Conservation (phyloP, 371 early-diverging fungal genomes). For the Cokeromyces recurvatus region DNA sequence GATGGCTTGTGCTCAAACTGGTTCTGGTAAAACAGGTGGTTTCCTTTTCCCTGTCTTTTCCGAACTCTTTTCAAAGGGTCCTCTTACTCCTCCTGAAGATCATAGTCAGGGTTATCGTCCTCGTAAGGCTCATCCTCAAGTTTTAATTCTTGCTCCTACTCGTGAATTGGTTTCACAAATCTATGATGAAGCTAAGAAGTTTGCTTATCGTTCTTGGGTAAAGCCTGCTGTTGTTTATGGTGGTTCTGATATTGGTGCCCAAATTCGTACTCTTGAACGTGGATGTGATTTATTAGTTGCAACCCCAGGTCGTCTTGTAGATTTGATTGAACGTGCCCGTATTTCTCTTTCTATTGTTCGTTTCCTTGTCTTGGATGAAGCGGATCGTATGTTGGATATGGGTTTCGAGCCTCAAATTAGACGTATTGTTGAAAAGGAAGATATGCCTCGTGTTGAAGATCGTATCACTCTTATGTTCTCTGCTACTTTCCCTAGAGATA, state of each 20-base stretch:
- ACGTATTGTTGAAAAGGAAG: slow-evolving; percentile 90
- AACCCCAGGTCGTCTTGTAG: slow-evolving; percentile 95
- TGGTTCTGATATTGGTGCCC: slow-evolving; percentile 90
- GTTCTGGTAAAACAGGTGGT: slow-evolving; percentile 90
- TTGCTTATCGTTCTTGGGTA: slow-evolving; percentile 86
- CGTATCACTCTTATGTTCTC: slow-evolving; percentile 96
- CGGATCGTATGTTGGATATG: slow-evolving; percentile 98
- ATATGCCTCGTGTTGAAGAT: slow-evolving; percentile 76
- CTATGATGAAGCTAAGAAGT: slow-evolving; percentile 74
- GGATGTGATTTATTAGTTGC: slow-evolving; percentile 97
- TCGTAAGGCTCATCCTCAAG: slow-evolving; percentile 81
- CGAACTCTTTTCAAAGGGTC: slow-evolving; percentile 89
- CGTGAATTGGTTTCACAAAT: slow-evolving; percentile 98
- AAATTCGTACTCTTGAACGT: slow-evolving; percentile 81
- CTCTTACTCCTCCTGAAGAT: slow-evolving; percentile 50
- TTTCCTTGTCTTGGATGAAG: slow-evolving; percentile 96
- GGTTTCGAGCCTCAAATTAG: slow-evolving; percentile 98
- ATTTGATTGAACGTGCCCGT: slow-evolving; percentile 88
- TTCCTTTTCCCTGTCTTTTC: slow-evolving; percentile 91
- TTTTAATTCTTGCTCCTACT: slow-evolving; percentile 94
- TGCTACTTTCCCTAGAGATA: slow-evolving; percentile 95
- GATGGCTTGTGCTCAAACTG: slow-evolving; percentile 93
- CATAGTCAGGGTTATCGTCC: slow-evolving; percentile 60
- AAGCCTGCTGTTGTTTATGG: slow-evolving; percentile 90
- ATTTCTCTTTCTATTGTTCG: slow-evolving; percentile 70